Evolutionary conservation across 192 early-diverging fungal genomes (phyloP).

Genomic region (Oehlia diaphana): DNA sequence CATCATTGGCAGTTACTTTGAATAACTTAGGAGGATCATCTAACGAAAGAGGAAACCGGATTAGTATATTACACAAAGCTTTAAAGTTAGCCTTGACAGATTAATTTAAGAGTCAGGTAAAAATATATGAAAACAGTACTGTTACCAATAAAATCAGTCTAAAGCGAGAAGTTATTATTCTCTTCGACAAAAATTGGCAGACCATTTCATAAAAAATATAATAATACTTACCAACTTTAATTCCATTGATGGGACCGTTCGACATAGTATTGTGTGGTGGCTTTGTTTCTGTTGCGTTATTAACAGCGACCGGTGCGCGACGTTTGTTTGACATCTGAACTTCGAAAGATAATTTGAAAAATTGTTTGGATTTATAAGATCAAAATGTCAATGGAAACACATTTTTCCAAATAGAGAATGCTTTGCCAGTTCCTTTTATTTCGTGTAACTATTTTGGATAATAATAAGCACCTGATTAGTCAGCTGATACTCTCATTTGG

Average conservation of each 20-base stretch:
- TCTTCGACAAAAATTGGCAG: neutral
- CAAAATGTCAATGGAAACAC: neutral
- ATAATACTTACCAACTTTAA: slow-evolving; percentile 5
- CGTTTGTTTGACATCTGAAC: neutral
- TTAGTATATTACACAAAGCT: neutral
- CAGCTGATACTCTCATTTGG: neutral
- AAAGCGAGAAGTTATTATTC: neutral
- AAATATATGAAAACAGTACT: neutral
- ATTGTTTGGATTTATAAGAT: neutral
- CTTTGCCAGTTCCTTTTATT: neutral
- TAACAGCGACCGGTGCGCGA: neutral
- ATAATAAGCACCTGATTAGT: neutral
- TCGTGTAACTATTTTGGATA: neutral
- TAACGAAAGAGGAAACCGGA: slow-evolving; percentile 15
- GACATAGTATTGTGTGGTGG: slow-evolving; percentile 4
- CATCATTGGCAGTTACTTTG: slow-evolving; percentile 82
- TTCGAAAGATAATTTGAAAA: slow-evolving; percentile 7
- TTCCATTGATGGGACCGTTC: slow-evolving; percentile 17
- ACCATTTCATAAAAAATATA: neutral
- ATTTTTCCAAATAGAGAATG: neutral
- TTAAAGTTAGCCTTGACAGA: neutral
- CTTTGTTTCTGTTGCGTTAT: slow-evolving; percentile 1
- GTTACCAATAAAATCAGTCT: neutral
- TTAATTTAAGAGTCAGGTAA: neutral
- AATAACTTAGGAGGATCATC: slow-evolving; percentile 68